Evolutionary conservation across 148 eudicot species (phyloP).

Genomic region (Rheum nobile): DNA sequence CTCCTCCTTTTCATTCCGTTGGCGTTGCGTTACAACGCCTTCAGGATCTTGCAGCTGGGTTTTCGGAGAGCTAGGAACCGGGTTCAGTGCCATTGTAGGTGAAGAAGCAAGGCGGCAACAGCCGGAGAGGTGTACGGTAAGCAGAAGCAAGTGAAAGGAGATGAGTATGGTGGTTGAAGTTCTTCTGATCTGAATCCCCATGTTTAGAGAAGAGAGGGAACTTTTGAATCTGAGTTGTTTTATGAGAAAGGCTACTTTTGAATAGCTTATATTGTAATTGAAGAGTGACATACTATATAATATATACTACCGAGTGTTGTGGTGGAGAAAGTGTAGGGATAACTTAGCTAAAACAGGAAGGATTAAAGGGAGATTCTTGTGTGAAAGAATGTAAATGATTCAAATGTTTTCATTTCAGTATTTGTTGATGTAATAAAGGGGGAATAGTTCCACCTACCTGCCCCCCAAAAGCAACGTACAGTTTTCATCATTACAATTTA

Average conservation of each 20-base stretch:
- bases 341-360: too few species aligned
- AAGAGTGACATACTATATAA: neutral
- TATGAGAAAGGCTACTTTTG: neutral
- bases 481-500: too few species aligned
- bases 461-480: too few species aligned
- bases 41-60: neutral
- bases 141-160: neutral
- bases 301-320: too few species aligned
- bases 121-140: neutral
- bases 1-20: neutral
- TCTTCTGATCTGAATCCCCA: neutral
- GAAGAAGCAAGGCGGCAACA: neutral
- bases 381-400: too few species aligned
- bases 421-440: too few species aligned
- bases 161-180: neutral
- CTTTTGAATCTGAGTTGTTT: too few species aligned
- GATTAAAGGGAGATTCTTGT: too few species aligned
- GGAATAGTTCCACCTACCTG: too few species aligned
- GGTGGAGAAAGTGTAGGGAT: too few species aligned
- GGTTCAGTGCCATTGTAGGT: neutral
- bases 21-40: neutral
- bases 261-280: too few species aligned
- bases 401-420: too few species aligned
- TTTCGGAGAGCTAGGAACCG: neutral
- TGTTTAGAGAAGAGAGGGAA: neutral